Base-by-base conservation (phyloP, 2,329 filamentous ascomycete species). In the Parafenestella ontariensis region DNA sequence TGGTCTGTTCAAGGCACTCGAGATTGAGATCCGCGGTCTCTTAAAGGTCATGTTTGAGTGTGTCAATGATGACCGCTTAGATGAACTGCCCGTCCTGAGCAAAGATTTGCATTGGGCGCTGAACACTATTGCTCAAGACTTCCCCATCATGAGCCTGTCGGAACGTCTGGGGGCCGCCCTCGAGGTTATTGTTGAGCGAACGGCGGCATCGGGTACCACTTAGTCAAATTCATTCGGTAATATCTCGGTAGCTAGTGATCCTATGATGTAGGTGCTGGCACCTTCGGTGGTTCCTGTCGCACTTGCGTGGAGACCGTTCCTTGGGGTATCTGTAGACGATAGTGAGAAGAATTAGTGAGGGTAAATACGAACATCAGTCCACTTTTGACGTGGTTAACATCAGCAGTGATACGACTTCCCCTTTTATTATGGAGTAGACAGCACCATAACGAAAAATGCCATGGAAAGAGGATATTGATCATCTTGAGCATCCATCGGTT, bases 21-120 rank as follows among this genome's bases (percentile, higher is more conserved):
- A 50, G 23, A 47, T 33, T 18, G 37, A 52, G 29, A 37, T 58
- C 11, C 28, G 51, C 15, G n/a, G 24, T 20, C 13, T 47, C 8
- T 43, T 58, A 13, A 31, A 39, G 1, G 24, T 40, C 33, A 44
- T 47, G 15, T 49, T 55, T 28, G 36, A 42, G 17, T 55, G 47
- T 28, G 40, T n/a, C n/a, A n/a, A n/a, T n/a, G n/a, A n/a, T n/a
- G n/a, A n/a, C n/a, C n/a, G n/a, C n/a, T n/a, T n/a, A 49, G 11
- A 49, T 45, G n/a, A 20, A 29, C n/a, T 24, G 40, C 28, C 15
- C 11, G 28, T 34, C 5, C 13, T 18, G 13, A 34, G 31, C 31
- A 34, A 34, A 9, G 21, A 52, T 8, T 28, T 56, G 17, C 36
- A 48, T 11, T 56, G 39, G 52, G 36, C 46, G 23, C 20, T 49